Evolutionary conservation across 805 yeast genomes (phyloP), one percentile per base, ranked within the genome.

Genomic region (Candida piceae): DNA sequence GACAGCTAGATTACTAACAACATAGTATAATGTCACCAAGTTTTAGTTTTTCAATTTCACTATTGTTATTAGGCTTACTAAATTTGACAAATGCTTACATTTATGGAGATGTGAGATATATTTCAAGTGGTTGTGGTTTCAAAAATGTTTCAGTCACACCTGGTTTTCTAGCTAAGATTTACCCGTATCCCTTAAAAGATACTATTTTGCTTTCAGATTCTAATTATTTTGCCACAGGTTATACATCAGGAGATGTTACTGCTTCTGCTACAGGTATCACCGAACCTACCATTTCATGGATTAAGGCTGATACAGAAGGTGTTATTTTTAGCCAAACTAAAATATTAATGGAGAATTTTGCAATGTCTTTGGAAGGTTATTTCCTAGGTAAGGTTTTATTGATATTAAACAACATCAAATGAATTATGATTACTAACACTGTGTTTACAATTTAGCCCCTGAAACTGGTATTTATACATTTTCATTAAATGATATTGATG

Each of bases 381-480:
- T 26, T 26, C 13, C 10, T 13, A 5, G 17, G 29, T 26, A 26
- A 26, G 29, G 22, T 7, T 20, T 20, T 7, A 20, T 9, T 20
- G 9, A 20, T 9, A 20, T 20, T 20, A 20, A 20, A 20, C 8
- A 20, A n/a, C n/a, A n/a, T 24, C 26, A 24, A 24, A 10, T 13
- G 12, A 24, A 12, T 9, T 9, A 24, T 12, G 10, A 9, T 12
- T 24, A 24, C 26, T 24, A 24, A 24, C 26, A 24, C n/a, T 20
- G 6, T 15, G 5, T 13, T 15, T 10, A 5, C 13, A 13, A 26
- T 26, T 15, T 11, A 23, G 40, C 46, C 12, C 18, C 23, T 8
- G 31, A 20, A 7, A 27, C 38, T 17, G 41, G 41, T 31, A 19
- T 41, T 11, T 38, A 31, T 22, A 25, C 29, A 10, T 37, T 41